Evolutionary conservation across 163 green algal species (phyloP), one percentile per base, ranked within the genome.

Genomic region (Picocystis sp.): DNA sequence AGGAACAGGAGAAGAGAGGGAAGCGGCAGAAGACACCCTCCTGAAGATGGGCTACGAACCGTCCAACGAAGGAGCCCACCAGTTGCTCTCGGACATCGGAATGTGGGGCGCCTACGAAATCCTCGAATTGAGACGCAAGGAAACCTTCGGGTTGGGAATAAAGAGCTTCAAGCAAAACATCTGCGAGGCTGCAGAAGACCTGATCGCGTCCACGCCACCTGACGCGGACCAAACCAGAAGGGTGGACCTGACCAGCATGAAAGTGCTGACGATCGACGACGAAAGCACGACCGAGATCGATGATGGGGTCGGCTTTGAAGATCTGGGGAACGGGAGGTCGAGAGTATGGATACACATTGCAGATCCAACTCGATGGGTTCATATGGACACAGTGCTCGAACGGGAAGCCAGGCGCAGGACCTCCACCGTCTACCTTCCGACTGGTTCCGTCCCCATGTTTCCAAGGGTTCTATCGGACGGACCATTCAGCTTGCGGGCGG

Each of bases 311-410:
- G 44, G 44, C 3, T 50, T 23, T 8, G 21, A 50, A 33, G 44
- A 38, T 8, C 29, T 38, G 8, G 29, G 29, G 29, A 38, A 61
- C 52, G 69, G 56, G 35, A 19, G 25, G 8, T 22, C 56, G 13
- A 58, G 65, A 17, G 49, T 95, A 42, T 94, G 82, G 80, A 70
- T 94, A 19, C 87, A 96, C 64, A 73, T 96, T 22, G 86, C 86
- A 3, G 88, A 97, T 59, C 82, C 86, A 33, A 81, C 78, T 1
- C 69, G 87, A 23, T 94, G 73, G 74, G 52, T 96, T 11, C 11
- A 17, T 13, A 60, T 62, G 29, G 64, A 55, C 53, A 47, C 57
- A 11, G 19, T 22, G 61, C 47, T 64, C 12, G 68, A 66, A 72
- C 33, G 11, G 43, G 75, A 86, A 58, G 87, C 84, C 6, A 45